Base-by-base conservation (phyloP, 2,329 filamentous ascomycete species). In the Claviceps quebecensis region DNA sequence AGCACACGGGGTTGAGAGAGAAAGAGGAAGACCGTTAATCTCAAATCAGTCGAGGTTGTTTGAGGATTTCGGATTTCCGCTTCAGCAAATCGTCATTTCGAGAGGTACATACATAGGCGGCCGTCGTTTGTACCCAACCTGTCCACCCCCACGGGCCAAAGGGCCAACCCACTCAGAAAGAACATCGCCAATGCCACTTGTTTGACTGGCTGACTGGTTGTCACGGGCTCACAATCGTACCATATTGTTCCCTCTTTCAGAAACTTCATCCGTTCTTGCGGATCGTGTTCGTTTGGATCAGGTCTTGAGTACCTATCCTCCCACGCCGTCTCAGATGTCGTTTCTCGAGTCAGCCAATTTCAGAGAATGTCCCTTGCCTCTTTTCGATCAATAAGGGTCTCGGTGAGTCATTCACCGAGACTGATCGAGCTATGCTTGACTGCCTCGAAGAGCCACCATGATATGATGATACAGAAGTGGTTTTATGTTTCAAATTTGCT, bases 91-190 rank as follows among this genome's bases (percentile, higher is more conserved):
- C 37, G 36, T 48, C 22, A 48, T 48, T 40, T 48, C n/a, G 47
- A 34, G 29, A 34, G 47, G 7, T 39, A 43, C 19, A 19, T 19
- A 19, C 2, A 19, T 19, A 19, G 19, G 19, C 19, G n/a, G 19
- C 36, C 45, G 52, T 45, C 52, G 36, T 48, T 53, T 48, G 34
- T 53, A 45, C 52, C 52, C 48, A 45, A 53, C 52, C 49, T 48
- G 8, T 19, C 40, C 14, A 37, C 45, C 23, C n/a, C 29, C 34
- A 37, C 29, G 45, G 16, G 29, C 45, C 29, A 47, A 47, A 22
- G 26, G 11, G 6, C n/a, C 11, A n/a, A 45, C 29, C 29, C 29
- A 34, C 4, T 17, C 26, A 34, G 16, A 36, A 7, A 19, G 8
- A 19, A 47, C n/a, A 23, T 36, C 40, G 4, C n/a, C 22, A 22